These are phyloP conservation scores for Sphagnurus paluster DNA, from an alignment of 1,284 basidiomycete species.

Conservation along the genomic window DNA sequence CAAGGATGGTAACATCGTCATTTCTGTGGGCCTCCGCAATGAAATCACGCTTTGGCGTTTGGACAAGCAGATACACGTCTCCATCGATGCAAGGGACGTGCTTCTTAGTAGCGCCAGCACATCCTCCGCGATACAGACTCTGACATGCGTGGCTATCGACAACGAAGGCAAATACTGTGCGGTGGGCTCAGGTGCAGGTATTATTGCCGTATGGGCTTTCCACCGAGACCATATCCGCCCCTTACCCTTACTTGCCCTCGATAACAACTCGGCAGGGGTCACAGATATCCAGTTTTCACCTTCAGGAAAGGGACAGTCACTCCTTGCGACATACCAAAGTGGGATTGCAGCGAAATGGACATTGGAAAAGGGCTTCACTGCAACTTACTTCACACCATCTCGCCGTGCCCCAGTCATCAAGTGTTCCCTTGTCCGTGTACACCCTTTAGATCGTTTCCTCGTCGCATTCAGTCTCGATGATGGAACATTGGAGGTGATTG, in stretches of 20 bases:
- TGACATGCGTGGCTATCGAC: slow-evolving; percentile 63
- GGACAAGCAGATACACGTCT: slow-evolving; percentile 40
- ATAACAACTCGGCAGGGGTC: slow-evolving; percentile 47
- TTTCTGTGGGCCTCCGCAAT: slow-evolving; percentile 77
- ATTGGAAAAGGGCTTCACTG: slow-evolving; percentile 35
- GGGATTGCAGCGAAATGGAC: slow-evolving; percentile 58
- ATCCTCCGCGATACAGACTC: slow-evolving; percentile 43
- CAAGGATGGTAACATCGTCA: slow-evolving; percentile 60
- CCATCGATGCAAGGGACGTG: slow-evolving; percentile 53
- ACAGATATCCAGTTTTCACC: slow-evolving; percentile 48
- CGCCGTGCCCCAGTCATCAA: slow-evolving; percentile 45
- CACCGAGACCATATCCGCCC: slow-evolving; percentile 38
- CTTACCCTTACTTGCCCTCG: slow-evolving; percentile 46
- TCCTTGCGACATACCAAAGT: slow-evolving; percentile 61
- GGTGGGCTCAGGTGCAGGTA: slow-evolving; percentile 63
- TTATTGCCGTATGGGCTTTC: slow-evolving; percentile 58
- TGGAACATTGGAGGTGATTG: slow-evolving; percentile 61
- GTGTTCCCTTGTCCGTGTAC: slow-evolving; percentile 47
- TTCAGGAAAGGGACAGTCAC: slow-evolving; percentile 24
- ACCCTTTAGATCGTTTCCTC: slow-evolving; percentile 45
- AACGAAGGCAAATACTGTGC: slow-evolving; percentile 57
- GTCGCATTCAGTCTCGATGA: slow-evolving; percentile 62
- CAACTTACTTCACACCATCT: slow-evolving; percentile 46
- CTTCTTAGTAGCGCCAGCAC: slow-evolving; percentile 49
- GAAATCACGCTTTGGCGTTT: slow-evolving; percentile 69